Conservation (phyloP, 2,329 filamentous ascomycete species). For the Claviceps arundinis region DNA sequence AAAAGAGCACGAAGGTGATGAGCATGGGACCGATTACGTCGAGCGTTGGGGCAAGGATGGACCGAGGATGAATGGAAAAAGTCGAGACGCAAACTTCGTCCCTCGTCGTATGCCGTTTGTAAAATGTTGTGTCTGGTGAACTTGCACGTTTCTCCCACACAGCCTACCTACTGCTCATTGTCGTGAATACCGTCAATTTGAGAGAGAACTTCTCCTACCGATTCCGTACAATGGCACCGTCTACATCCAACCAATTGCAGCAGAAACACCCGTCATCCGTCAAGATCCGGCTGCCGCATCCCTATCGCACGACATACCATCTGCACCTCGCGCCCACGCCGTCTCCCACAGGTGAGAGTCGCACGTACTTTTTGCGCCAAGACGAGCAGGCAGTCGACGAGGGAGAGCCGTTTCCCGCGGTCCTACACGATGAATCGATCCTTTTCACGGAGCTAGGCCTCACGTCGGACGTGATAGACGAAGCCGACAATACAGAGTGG, state of each 20-base stretch:
- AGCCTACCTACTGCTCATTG: too few relatives aligned
- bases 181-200: not conserved
- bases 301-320: constrained; percentile 14
- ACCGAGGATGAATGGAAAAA: too few relatives aligned
- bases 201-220: not conserved
- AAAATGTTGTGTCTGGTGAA: too few relatives aligned
- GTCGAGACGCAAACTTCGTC: too few relatives aligned
- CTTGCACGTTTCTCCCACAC: too few relatives aligned
- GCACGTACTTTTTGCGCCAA: constrained; percentile 11
- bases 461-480: not conserved
- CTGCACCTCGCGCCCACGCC: constrained; percentile 9
- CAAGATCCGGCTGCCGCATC: constrained; percentile 7
- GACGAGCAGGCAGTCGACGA: constrained; percentile 9
- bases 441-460: not conserved
- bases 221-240: not conserved
- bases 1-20: too few relatives aligned
- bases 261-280: not conserved
- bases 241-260: not conserved
- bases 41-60: too few relatives aligned
- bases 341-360: not conserved
- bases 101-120: too few relatives aligned
- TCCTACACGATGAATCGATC: not conserved
- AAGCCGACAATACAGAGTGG: constrained; percentile 1
- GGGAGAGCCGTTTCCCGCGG: constrained; percentile 9
- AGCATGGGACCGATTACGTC: too few relatives aligned